Percentiles rank a stretch among this genome's conserved stretches.
These are phyloP conservation scores for Fusarium incarnatum DNA, from an alignment of 2,329 filamentous ascomycete genomes.

Conservation along the genomic window DNA sequence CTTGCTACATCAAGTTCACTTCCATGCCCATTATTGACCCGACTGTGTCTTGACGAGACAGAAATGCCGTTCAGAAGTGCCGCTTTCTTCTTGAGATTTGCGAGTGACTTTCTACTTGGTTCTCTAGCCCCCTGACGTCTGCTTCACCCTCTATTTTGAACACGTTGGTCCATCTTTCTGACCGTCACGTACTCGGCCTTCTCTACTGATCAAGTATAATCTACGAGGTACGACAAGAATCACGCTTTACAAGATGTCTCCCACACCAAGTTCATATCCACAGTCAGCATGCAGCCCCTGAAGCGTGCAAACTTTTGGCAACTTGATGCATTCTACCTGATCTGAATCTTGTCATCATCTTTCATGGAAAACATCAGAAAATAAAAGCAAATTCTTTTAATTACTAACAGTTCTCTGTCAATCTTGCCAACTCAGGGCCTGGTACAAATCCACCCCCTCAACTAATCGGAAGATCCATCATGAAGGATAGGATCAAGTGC, in stretches of 20 bases:
- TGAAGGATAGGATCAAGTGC: conserved; percentile 22
- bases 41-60: neutral
- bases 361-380: neutral
- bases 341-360: neutral
- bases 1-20: neutral
- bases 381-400: neutral
- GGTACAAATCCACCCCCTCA: neutral
- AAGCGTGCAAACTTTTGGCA: neutral
- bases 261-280: neutral
- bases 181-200: neutral
- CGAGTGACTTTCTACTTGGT: neutral
- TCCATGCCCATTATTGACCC: neutral
- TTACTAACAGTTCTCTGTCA: neutral
- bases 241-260: neutral
- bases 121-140: neutral
- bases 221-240: neutral
- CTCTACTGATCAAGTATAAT: neutral
- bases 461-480: neutral
- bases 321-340: neutral
- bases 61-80: neutral
- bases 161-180: neutral
- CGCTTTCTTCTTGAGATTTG: neutral
- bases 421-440: neutral
- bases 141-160: neutral
- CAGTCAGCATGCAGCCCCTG: neutral